Conservation (phyloP, 225 moss, liverwort and hornwort species). For the Anthoceros angustus region DNA sequence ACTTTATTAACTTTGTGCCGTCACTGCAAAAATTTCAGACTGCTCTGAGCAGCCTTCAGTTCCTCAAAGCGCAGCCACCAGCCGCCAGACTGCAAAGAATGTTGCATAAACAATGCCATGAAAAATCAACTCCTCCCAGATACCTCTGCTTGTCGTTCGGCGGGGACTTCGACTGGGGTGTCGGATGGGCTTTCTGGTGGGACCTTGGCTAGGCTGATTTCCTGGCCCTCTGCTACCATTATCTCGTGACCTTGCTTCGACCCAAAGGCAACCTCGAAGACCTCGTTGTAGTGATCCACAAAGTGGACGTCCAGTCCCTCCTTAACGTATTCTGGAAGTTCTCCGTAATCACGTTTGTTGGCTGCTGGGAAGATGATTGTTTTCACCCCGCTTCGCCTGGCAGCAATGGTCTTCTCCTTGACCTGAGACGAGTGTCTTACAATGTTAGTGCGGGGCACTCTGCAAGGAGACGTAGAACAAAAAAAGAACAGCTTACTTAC, state of each 20-base stretch:
- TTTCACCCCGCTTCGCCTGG: slow-evolving; percentile 93
- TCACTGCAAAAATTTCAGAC: too few species aligned
- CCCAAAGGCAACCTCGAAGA: slow-evolving; percentile 61
- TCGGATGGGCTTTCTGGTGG: too few species aligned
- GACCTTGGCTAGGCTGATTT: too few species aligned
- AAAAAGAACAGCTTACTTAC: slow-evolving; percentile 14
- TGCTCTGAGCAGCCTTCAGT: too few species aligned
- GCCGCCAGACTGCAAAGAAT: too few species aligned
- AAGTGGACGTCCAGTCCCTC: slow-evolving; percentile 79
- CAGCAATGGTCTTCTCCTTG: slow-evolving; percentile 90
- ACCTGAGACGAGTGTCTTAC: slow-evolving; percentile 30
- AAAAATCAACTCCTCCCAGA: too few species aligned
- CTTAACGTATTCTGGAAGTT: slow-evolving; percentile 83
- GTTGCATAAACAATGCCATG: too few species aligned
- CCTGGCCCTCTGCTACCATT: not conserved
- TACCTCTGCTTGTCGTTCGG: too few species aligned
- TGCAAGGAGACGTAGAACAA: not conserved
- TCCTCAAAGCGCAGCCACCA: too few species aligned
- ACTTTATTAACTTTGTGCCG: too few species aligned
- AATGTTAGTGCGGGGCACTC: not conserved
- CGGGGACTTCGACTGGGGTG: too few species aligned
- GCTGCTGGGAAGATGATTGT: slow-evolving; percentile 67
- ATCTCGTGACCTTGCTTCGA: slow-evolving; percentile 5
- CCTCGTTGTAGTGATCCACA: slow-evolving; percentile 79
- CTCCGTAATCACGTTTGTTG: slow-evolving; percentile 76